These are phyloP conservation scores for Helotiales sp. DNA, from an alignment of 2,329 filamentous ascomycete species.

Conservation along the genomic window DNA sequence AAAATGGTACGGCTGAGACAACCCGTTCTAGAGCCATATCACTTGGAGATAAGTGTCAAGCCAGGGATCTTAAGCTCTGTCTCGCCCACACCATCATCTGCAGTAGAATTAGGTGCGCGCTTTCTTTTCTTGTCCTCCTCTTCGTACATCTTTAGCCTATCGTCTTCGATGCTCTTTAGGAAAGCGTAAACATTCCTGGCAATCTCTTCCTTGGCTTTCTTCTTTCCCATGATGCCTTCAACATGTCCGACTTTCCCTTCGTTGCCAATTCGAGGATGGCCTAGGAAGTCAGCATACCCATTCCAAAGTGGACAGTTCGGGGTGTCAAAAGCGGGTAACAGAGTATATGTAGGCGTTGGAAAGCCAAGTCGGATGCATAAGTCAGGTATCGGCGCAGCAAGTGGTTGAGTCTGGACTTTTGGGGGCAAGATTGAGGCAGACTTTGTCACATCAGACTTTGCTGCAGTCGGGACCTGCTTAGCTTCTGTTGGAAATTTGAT, in stretches of 20 bases:
- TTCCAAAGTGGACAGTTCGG: slow-evolving; percentile 22
- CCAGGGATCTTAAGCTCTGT: background rate
- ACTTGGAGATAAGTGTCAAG: background rate
- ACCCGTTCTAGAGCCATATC: too few species aligned
- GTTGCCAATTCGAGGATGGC: slow-evolving; percentile 26
- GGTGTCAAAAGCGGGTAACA: slow-evolving; percentile 11
- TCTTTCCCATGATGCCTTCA: slow-evolving; percentile 45
- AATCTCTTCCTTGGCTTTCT: slow-evolving; percentile 49
- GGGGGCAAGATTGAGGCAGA: background rate
- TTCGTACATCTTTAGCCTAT: slow-evolving; percentile 21
- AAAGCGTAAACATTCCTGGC: slow-evolving; percentile 42
- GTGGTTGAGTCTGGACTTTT: background rate
- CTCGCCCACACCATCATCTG: background rate
- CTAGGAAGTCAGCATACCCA: slow-evolving; percentile 31
- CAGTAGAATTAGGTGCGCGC: background rate
- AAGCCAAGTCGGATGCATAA: slow-evolving; percentile 30
- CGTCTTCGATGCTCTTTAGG: slow-evolving; percentile 38
- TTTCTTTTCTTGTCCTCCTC: slow-evolving; percentile 24
- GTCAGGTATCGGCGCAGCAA: slow-evolving; percentile 21
- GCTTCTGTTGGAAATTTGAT: slow-evolving; percentile 20
- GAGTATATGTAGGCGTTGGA: slow-evolving; percentile 25
- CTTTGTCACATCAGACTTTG: too few species aligned
- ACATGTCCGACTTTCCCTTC: slow-evolving; percentile 42
- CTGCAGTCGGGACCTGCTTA: too few species aligned
- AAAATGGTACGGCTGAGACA: too few species aligned